Evolutionary conservation across 2,329 filamentous ascomycete species (phyloP).

Genomic region (Coniella vitis): DNA sequence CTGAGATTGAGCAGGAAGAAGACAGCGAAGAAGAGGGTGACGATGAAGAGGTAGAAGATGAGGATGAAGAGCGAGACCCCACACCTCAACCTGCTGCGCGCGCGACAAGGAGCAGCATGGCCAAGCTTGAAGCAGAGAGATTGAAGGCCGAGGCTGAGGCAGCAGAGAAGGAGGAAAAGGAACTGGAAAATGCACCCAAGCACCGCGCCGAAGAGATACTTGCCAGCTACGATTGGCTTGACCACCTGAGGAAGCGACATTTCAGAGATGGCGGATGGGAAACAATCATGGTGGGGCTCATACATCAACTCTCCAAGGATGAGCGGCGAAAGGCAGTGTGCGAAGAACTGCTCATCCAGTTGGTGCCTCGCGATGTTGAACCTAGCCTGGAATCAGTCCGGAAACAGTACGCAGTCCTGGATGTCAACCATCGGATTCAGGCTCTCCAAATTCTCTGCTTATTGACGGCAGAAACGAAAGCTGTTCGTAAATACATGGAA

Average conservation of each 20-base stretch:
- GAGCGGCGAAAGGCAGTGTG: conserved; percentile 64
- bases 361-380: conserved; percentile 73
- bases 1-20: conserved; percentile 65
- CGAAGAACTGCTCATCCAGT: conserved; percentile 69
- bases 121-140: conserved; percentile 70
- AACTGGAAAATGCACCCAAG: conserved; percentile 40
- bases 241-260: conserved; percentile 73
- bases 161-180: conserved; percentile 41
- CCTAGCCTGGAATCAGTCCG: conserved; percentile 69
- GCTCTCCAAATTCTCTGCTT: conserved; percentile 81
- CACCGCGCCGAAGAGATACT: conserved; percentile 74
- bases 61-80: conserved; percentile 57
- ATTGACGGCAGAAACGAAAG: conserved; percentile 78
- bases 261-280: conserved; percentile 90
- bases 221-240: conserved; percentile 72
- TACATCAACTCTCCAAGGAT: conserved; percentile 77
- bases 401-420: conserved; percentile 64
- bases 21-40: conserved; percentile 60
- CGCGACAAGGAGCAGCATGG: conserved; percentile 78
- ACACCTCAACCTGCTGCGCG: conserved; percentile 61
- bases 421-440: conserved; percentile 75
- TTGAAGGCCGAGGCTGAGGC: conserved; percentile 54
- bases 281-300: conserved; percentile 75
- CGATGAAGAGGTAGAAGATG: conserved; percentile 41
- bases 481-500: conserved; percentile 81